A percentile compares a stretch with the other conserved stretches of the same genome.
phyloP scores from a whole-genome alignment of 1,284 basidiomycete genomes.

The Cryptococcus neoformans region DNA sequence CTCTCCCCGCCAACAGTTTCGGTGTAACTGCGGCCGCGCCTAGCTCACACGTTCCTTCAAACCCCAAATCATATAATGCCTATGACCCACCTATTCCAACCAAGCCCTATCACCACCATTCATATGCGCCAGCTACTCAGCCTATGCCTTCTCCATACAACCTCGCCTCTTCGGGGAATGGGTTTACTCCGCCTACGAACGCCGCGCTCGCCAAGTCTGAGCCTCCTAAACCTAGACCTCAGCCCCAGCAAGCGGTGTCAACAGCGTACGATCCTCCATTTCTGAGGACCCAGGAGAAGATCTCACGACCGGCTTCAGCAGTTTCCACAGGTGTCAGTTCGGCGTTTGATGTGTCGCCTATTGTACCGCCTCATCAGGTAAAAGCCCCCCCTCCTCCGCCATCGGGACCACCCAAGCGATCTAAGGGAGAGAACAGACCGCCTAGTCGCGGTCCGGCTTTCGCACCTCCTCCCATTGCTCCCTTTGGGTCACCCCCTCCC shows the following conservation, averaged over 20 bases:
- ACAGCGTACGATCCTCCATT: constrained; percentile 48
- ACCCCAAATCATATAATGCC: not conserved
- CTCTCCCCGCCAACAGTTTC: not conserved
- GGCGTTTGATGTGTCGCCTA: constrained; percentile 11
- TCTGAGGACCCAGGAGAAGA: constrained; percentile 35
- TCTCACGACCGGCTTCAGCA: constrained; percentile 24
- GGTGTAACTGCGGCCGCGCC: not conserved
- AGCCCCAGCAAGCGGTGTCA: constrained; percentile 32
- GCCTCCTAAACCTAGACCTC: constrained; percentile 6
- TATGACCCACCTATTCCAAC: not conserved
- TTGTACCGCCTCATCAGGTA: not conserved
- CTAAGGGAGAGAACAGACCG: constrained; percentile 10
- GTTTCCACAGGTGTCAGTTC: constrained; percentile 6
- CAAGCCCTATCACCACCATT: not conserved
- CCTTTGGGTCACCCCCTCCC: not conserved
- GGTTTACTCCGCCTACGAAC: no score
- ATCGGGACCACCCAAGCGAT: constrained; percentile 29
- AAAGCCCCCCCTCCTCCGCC: constrained; percentile 12
- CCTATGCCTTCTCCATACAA: no score
- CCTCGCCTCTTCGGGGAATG: no score
- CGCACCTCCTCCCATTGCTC: constrained; percentile 12
- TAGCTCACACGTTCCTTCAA: not conserved
- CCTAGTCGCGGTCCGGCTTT: constrained; percentile 10
- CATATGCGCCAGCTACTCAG: no score
- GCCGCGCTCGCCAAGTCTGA: constrained; percentile 15